Conservation (phyloP, 176 grass and related monocot species). For the Cenchrus purpureus region DNA sequence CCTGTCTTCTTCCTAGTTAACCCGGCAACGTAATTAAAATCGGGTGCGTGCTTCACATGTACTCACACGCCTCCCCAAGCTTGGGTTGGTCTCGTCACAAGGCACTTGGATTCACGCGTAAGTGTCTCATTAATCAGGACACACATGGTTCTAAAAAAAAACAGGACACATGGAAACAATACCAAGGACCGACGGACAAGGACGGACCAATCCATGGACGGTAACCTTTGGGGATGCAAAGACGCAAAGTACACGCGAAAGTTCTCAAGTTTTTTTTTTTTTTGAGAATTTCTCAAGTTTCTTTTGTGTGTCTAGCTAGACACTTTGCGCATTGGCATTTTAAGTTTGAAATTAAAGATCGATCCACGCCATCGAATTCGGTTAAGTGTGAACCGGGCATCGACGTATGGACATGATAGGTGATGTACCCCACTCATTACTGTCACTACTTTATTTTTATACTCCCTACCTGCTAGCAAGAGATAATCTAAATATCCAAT, state of each 20-base stretch:
- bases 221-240: background rate
- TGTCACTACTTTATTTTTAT: conserved; percentile 9
- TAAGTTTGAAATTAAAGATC: background rate
- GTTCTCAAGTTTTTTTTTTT: too few relatives aligned
- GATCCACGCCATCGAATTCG: background rate
- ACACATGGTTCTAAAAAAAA: background rate
- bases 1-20: conserved; percentile 10
- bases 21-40: conserved; percentile 27
- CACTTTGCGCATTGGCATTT: background rate
- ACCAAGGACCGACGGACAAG: conserved; percentile 8
- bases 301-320: background rate
- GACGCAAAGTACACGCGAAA: background rate
- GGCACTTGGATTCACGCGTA: background rate
- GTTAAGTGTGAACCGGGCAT: conserved; percentile 7
- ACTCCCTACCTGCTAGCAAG: conserved; percentile 30
- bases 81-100: background rate
- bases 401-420: conserved; percentile 20
- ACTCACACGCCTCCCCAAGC: conserved; percentile 34
- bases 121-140: conserved; percentile 32
- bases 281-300: too few relatives aligned
- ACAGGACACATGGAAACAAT: background rate
- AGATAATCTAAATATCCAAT: conserved; percentile 42
- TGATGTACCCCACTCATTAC: conserved; percentile 35
- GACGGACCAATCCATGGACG: background rate
- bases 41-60: conserved; percentile 46